phyloP scores from a whole-genome alignment of 2,329 filamentous ascomycete genomes.

The Ceratocystis papillata region DNA sequence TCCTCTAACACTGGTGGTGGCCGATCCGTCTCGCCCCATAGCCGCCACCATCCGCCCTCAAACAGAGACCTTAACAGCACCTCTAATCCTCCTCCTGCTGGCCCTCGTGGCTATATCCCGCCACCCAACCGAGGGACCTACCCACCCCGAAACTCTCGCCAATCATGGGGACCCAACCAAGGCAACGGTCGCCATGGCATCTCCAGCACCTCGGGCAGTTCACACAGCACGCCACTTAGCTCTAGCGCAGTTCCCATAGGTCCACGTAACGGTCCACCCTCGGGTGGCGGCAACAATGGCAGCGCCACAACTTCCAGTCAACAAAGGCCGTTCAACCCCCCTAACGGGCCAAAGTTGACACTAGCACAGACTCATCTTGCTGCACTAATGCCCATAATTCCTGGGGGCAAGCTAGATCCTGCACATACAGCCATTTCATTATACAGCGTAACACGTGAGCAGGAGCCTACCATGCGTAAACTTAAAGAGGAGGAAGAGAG shows the following conservation, averaged over 20 bases:
- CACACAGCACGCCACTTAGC: slow-evolving; percentile 33
- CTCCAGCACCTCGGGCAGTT: slow-evolving; percentile 25
- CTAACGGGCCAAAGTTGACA: slow-evolving; percentile 33
- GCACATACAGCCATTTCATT: slow-evolving; percentile 36
- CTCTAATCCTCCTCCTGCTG: slow-evolving; percentile 41
- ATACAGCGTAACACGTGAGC: slow-evolving; percentile 41
- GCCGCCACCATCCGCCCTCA: slow-evolving; percentile 30
- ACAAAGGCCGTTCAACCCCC: slow-evolving; percentile 18
- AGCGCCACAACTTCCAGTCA: neutral
- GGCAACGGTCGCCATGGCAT: slow-evolving; percentile 27
- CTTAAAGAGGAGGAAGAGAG: slow-evolving; percentile 49
- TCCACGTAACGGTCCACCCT: slow-evolving; percentile 43
- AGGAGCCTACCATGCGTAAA: slow-evolving; percentile 44
- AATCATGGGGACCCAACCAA: slow-evolving; percentile 34
- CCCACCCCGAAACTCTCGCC: slow-evolving; percentile 37
- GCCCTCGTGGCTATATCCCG: slow-evolving; percentile 45
- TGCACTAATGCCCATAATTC: slow-evolving; percentile 42
- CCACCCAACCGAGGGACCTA: slow-evolving; percentile 30
- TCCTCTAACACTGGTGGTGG: slow-evolving; percentile 28
- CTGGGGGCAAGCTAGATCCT: slow-evolving; percentile 46
- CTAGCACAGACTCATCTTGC: slow-evolving; percentile 44
- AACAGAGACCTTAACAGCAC: slow-evolving; percentile 31
- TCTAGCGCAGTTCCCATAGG: slow-evolving; percentile 40
- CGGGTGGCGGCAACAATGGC: slow-evolving; percentile 24
- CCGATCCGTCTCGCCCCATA: slow-evolving; percentile 28